phyloP scores from a whole-genome alignment of 2,329 filamentous ascomycete genomes.

The Aspergillus thermomutatus region DNA sequence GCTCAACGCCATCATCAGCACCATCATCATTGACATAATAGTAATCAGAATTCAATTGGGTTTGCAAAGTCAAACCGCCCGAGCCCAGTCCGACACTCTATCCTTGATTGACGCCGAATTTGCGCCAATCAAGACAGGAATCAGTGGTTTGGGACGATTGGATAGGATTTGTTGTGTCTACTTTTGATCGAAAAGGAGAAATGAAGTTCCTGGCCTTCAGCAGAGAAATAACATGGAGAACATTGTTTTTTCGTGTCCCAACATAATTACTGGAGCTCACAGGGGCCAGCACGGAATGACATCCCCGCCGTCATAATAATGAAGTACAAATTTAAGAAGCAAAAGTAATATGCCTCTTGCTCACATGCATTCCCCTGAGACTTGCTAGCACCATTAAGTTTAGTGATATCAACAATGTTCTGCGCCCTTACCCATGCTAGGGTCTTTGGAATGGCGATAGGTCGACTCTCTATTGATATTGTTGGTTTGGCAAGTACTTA shows the following conservation, averaged over 20 bases:
- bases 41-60: background rate
- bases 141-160: background rate
- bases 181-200: background rate
- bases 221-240: background rate
- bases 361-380: background rate
- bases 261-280: background rate
- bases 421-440: conserved; percentile 10
- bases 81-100: background rate
- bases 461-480: conserved; percentile 1
- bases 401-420: background rate
- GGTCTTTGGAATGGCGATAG: conserved; percentile 5
- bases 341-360: background rate
- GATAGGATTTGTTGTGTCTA: background rate
- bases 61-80: background rate
- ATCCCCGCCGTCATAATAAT: background rate
- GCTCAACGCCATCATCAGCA: background rate
- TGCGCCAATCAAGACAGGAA: background rate
- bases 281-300: background rate
- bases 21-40: background rate
- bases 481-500: background rate
- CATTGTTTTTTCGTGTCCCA: background rate
- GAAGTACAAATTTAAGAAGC: background rate
- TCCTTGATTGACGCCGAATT: background rate
- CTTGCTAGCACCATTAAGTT: background rate
- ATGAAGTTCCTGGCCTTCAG: too few relatives aligned